Evolutionary conservation across 371 early-diverging fungal species (phyloP).

Genomic region (Mortierella sp.): DNA sequence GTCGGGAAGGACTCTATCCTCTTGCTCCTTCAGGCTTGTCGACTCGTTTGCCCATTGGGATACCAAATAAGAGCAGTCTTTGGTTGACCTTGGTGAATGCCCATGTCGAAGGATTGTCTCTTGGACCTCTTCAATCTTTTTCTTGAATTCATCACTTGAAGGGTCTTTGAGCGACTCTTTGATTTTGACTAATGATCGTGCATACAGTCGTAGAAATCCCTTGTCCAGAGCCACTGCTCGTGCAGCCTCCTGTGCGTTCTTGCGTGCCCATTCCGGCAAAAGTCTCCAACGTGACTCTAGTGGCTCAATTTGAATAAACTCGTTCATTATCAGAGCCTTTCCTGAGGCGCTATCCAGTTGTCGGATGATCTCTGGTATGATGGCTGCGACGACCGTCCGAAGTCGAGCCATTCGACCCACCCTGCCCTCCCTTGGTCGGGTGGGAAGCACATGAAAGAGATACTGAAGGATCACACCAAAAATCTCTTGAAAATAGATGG

Average conservation of each 20-base stretch:
- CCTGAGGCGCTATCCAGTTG: no score
- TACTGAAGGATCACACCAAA: no score
- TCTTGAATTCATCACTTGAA: constrained; percentile 1
- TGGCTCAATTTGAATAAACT: constrained; percentile 8
- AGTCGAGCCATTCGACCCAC: no score
- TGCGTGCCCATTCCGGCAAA: constrained; percentile 24
- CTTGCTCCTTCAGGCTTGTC: not conserved
- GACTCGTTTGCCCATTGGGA: not conserved
- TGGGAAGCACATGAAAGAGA: no score
- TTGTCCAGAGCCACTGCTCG: not conserved
- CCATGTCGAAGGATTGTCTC: constrained; percentile 1
- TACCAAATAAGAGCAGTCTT: constrained; percentile 10
- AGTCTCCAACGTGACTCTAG: constrained; percentile 14
- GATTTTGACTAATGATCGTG: no score
- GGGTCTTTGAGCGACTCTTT: no score
- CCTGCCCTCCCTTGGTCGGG: no score
- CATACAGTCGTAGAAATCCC: no score
- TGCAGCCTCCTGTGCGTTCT: constrained; percentile 15
- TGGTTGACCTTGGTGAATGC: constrained; percentile 1
- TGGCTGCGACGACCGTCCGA: no score
- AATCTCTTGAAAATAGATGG: no score
- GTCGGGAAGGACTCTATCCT: not conserved
- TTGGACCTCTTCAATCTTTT: not conserved
- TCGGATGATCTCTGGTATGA: no score
- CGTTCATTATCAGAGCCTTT: not conserved